These are phyloP conservation scores for Actinomortierella ambigua DNA, from an alignment of 371 early-diverging fungal genomes.

Conservation along the genomic window DNA sequence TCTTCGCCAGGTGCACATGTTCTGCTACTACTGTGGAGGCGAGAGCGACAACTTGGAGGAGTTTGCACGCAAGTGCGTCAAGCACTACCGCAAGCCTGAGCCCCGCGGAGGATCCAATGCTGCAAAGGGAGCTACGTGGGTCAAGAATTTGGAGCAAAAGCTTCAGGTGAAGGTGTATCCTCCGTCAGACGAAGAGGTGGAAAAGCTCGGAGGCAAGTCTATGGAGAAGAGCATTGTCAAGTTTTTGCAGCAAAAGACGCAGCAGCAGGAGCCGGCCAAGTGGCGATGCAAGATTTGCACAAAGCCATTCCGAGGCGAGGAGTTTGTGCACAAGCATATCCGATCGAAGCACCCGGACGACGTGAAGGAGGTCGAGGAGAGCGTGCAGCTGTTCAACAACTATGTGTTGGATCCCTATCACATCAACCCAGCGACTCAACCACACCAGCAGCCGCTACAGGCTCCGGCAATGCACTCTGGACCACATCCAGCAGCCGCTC, in stretches of 20 bases:
- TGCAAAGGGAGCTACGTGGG: conserved; percentile 55
- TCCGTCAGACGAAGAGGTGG: conserved; percentile 68
- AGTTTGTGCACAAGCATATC: conserved; percentile 94
- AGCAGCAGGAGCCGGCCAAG: conserved; percentile 79
- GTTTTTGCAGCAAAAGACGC: conserved; percentile 58
- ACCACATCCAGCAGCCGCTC: conserved; percentile 33
- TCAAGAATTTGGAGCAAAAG: conserved; percentile 69
- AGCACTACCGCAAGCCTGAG: conserved; percentile 67
- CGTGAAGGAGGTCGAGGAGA: conserved; percentile 59
- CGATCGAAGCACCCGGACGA: conserved; percentile 83
- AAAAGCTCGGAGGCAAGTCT: conserved; percentile 77
- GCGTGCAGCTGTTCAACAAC: conserved; percentile 83
- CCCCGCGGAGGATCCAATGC: conserved; percentile 6
- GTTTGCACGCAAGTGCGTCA: conserved; percentile 75
- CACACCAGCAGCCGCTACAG: conserved; percentile 25
- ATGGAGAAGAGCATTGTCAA: conserved; percentile 62
- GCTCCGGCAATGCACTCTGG: conserved; percentile 37
- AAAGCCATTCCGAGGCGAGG: conserved; percentile 94
- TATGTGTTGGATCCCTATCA: conserved; percentile 85
- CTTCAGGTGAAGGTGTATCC: conserved; percentile 62
- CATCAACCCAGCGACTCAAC: conserved; percentile 53
- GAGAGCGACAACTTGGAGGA: conserved; percentile 86
- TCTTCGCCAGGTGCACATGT: conserved; percentile 88
- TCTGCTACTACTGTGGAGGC: conserved; percentile 91
- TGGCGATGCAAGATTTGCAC: conserved; percentile 89